phyloP scores from a whole-genome alignment of 192 early-diverging fungal species.

The Endogone sp. region DNA sequence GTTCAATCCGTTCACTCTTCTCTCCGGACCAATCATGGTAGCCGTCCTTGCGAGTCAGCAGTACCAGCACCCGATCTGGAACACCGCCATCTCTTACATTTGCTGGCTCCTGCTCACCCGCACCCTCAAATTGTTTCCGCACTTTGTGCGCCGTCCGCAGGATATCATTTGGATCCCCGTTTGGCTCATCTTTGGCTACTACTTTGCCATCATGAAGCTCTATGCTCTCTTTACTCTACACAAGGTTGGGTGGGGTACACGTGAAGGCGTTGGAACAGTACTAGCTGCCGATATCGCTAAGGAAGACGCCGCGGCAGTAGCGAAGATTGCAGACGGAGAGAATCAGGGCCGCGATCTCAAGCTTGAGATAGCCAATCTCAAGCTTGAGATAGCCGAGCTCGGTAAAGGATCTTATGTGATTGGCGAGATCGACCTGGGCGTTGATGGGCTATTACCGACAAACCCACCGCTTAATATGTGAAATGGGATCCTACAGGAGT shows the following conservation, averaged over 20 bases:
- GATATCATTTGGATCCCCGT: slow-evolving; percentile 61
- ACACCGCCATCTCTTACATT: slow-evolving; percentile 55
- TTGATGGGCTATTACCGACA: too few species aligned
- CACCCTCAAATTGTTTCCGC: slow-evolving; percentile 61
- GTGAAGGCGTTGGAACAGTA: slow-evolving; percentile 45
- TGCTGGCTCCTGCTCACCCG: slow-evolving; percentile 63
- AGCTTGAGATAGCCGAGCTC: too few species aligned
- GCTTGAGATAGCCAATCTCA: not conserved
- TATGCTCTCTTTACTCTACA: slow-evolving; percentile 70
- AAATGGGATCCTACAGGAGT: too few species aligned
- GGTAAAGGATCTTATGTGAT: too few species aligned
- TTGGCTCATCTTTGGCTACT: slow-evolving; percentile 68
- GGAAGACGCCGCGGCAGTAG: slow-evolving; percentile 21
- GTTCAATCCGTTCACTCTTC: slow-evolving; percentile 67
- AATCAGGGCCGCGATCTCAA: not conserved
- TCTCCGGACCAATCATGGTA: slow-evolving; percentile 60
- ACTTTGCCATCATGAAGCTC: slow-evolving; percentile 66
- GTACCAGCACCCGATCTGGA: slow-evolving; percentile 40
- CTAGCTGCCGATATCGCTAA: slow-evolving; percentile 33
- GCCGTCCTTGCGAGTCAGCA: slow-evolving; percentile 41
- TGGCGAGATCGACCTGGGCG: too few species aligned
- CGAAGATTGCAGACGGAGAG: slow-evolving; percentile 20
- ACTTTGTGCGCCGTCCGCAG: slow-evolving; percentile 58
- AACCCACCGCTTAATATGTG: too few species aligned
- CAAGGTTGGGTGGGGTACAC: slow-evolving; percentile 67